Evolutionary conservation across 2,329 filamentous ascomycete species (phyloP), one percentile per base, ranked within the genome.

Genomic region (Orbilia oligospora): DNA sequence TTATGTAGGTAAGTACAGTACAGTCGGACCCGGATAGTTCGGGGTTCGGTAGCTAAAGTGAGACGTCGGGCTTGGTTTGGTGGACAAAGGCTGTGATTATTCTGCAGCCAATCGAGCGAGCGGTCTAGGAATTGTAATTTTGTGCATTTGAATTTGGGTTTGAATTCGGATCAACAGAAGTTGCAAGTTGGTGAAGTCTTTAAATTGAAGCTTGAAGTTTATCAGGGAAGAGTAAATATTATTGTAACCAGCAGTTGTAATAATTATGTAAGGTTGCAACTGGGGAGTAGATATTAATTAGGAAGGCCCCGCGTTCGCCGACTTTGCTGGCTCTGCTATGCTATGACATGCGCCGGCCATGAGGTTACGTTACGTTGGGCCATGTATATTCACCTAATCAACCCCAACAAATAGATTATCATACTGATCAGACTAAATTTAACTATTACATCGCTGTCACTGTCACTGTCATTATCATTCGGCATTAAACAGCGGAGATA

Each of bases 401-500:
- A 36, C 8, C 33, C 33, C 33, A 36, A 5, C 33, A 36, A 9
- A 12, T 8, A 4, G 33, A 8, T 8, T 12, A 36, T 36, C 33
- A 36, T 36, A 5, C 10, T 30, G 27, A 30, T 30, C 6, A 3
- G 33, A 12, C 38, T 41, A 16, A 16, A n/a, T n/a, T n/a, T n/a
- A n/a, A 41, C 14, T 61, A 61, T 61, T 24, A 61, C 41, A 41
- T 24, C 33, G 20, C 41, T 46, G 4, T 30, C 12, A n/a, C 38
- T n/a, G 38, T n/a, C 10, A n/a, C 12, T 4, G 8, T 14, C 38
- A 4, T 14, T 41, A 41, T 16, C 38, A 41, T 41, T 22, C 73
- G 63, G 67, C 53, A 68, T 68, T 71, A 78, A 61, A 68, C 38
- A 46, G 65, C 73, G 73, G 73, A 71, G 67, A 71, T 78, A 78